These are phyloP conservation scores for Sanghuangporus weigelae DNA, from an alignment of 1,284 basidiomycete species.

Conservation along the genomic window DNA sequence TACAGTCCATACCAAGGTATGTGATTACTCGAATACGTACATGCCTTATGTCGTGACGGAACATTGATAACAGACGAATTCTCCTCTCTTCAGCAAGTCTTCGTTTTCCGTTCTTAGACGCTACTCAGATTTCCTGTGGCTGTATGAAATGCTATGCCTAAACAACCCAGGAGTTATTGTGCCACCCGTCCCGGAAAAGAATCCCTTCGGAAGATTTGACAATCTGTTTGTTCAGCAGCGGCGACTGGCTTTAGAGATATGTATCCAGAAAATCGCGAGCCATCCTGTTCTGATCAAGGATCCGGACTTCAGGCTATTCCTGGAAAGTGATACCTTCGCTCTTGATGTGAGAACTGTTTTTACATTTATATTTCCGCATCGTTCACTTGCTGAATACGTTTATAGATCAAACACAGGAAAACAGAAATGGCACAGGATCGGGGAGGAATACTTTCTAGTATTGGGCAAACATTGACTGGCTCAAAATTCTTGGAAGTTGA, in stretches of 20 bases:
- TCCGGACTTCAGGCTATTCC: slow-evolving; percentile 78
- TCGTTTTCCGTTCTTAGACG: slow-evolving; percentile 88
- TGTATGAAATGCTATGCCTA: slow-evolving; percentile 82
- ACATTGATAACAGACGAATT: slow-evolving; percentile 58
- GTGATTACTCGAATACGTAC: slow-evolving; percentile 21
- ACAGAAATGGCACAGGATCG: slow-evolving; percentile 69
- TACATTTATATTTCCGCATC: background rate
- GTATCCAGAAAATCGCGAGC: slow-evolving; percentile 82
- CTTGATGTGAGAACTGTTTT: slow-evolving; percentile 56
- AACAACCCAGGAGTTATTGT: slow-evolving; percentile 98
- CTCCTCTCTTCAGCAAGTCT: slow-evolving; percentile 74
- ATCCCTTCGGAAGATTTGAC: slow-evolving; percentile 85
- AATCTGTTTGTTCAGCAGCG: slow-evolving; percentile 85
- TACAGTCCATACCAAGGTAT: slow-evolving; percentile 82
- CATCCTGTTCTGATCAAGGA: slow-evolving; percentile 86
- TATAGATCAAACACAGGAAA: slow-evolving; percentile 82
- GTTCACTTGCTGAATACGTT: background rate
- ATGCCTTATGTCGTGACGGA: slow-evolving; percentile 9
- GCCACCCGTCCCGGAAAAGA: slow-evolving; percentile 96
- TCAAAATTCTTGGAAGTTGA: slow-evolving; percentile 90
- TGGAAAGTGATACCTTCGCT: slow-evolving; percentile 83
- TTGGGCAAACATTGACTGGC: slow-evolving; percentile 74
- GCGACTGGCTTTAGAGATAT: slow-evolving; percentile 80
- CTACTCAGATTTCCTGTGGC: slow-evolving; percentile 97
- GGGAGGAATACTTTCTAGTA: slow-evolving; percentile 74